Evolutionary conservation across 2,329 filamentous ascomycete species (phyloP).

Genomic region (Onygenales sp.): DNA sequence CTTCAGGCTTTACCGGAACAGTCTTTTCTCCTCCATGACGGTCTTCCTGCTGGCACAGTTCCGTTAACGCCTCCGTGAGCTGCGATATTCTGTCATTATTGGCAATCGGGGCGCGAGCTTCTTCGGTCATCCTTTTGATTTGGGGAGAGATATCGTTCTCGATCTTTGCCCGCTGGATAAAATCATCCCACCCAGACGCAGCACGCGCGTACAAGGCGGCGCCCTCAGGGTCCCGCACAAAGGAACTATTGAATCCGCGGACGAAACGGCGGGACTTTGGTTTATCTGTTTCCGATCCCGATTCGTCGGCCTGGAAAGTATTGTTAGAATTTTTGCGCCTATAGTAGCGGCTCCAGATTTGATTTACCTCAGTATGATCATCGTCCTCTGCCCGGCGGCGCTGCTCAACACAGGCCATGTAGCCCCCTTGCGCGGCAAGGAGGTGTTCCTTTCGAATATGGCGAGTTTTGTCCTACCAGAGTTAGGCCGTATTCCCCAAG

Average conservation of each 20-base stretch:
- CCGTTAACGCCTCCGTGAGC: conserved; percentile 14
- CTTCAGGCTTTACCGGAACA: neutral
- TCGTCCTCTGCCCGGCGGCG: conserved; percentile 31
- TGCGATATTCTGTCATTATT: conserved; percentile 6
- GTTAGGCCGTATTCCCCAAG: conserved; percentile 2
- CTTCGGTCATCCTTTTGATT: conserved; percentile 27
- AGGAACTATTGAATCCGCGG: conserved; percentile 25
- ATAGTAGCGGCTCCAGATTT: conserved; percentile 2
- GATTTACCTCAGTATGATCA: conserved; percentile 30
- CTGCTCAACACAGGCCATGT: conserved; percentile 30
- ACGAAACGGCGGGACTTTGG: conserved; percentile 3
- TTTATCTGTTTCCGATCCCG: conserved; percentile 8
- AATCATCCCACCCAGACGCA: conserved; percentile 30
- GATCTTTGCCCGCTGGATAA: conserved; percentile 28
- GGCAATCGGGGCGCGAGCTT: conserved; percentile 1
- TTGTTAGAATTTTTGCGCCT: conserved; percentile 3
- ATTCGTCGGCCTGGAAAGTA: conserved; percentile 9
- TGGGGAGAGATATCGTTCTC: conserved; percentile 29
- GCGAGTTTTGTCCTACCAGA: conserved; percentile 16
- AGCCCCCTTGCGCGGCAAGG: conserved; percentile 29
- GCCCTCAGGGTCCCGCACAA: conserved; percentile 24
- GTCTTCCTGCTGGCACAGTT: conserved; percentile 17
- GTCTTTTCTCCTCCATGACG: conserved; percentile 20
- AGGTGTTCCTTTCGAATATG: conserved; percentile 30
- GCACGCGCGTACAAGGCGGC: conserved; percentile 27